Evolutionary conservation across 2,329 filamentous ascomycete species (phyloP), one percentile per base, ranked within the genome.

Genomic region (Trichoderma sp.): DNA sequence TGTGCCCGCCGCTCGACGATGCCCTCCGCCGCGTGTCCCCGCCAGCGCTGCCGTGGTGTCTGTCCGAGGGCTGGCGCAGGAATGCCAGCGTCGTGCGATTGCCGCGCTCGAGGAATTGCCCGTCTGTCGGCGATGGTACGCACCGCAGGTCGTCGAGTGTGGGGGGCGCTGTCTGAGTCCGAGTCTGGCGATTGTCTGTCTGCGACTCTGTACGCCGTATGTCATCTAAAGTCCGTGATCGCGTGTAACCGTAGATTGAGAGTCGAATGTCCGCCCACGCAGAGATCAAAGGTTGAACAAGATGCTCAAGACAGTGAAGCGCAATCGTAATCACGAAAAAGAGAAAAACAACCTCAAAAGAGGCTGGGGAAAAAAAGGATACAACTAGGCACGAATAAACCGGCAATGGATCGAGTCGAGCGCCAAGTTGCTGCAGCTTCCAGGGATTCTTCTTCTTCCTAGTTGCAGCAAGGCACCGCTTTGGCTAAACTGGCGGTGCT

Each of bases 11-110:
- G 34, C 45, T 39, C 34, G 34, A 39, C 24, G 17, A 30, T 21
- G 5, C 26, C 50, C n/a, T 54, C 59, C 28, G 34, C 50, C 51
- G 30, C n/a, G 10, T n/a, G 44, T 26, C 24, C 59, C 43, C 34
- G 50, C 50, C 43, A 57, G 24, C 24, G 24, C 39, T 21, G n/a
- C 44, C 50, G 59, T 55, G 12, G 34, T 39, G 14, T 51, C 44
- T n/a, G 50, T 55, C 10, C 26, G 59, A 45, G 24, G 41, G 34
- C 21, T 43, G 30, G 26, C 41, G 39, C 50, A 45, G 41, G 50
- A 55, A 43, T 47, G 50, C 24, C 26, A 54, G 26, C 45, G 50
- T 47, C 19, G 59, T 63, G 59, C 59, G 50, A 63, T 63, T 7
- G 47, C 47, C 26, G 21, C 44, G 56, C 17, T 45, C 34, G 10